A percentile compares a stretch with the other conserved stretches of the same genome.
phyloP scores from a whole-genome alignment of 257 asterid genomes.

The Sherardia arvensis region DNA sequence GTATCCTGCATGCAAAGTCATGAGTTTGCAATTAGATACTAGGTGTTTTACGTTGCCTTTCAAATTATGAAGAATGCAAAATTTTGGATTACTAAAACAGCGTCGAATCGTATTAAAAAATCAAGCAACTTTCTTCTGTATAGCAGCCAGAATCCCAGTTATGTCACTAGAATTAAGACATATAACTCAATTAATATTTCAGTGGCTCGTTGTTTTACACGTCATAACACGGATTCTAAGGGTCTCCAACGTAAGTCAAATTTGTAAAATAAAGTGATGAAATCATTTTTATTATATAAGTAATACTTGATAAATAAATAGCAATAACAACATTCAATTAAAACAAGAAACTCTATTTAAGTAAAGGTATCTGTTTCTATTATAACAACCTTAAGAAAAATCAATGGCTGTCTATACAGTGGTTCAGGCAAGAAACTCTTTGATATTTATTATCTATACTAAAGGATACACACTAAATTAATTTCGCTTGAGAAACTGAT shows the following conservation, averaged over 20 bases:
- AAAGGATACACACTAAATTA: no score
- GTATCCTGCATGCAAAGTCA: slow-evolving; percentile 34
- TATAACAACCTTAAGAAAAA: no score
- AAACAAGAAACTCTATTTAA: neutral
- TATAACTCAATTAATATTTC: neutral
- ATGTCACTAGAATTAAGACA: neutral
- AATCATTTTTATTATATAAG: no score
- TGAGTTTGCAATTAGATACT: neutral
- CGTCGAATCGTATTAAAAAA: neutral
- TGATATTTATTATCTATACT: no score
- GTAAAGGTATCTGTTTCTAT: neutral
- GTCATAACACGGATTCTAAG: neutral
- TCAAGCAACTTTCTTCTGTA: neutral
- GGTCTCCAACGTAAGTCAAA: neutral
- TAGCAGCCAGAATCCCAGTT: neutral
- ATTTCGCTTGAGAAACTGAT: no score
- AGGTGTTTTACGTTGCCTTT: neutral
- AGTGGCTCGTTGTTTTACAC: neutral
- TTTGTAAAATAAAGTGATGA: no score
- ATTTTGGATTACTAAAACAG: neutral
- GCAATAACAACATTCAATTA: no score
- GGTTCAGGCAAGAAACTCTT: no score
- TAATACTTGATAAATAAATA: no score
- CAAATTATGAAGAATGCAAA: neutral
- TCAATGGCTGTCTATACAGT: no score